Evolutionary conservation across 2,329 filamentous ascomycete species (phyloP).

Genomic region (Ceratocystis alfenasii): DNA sequence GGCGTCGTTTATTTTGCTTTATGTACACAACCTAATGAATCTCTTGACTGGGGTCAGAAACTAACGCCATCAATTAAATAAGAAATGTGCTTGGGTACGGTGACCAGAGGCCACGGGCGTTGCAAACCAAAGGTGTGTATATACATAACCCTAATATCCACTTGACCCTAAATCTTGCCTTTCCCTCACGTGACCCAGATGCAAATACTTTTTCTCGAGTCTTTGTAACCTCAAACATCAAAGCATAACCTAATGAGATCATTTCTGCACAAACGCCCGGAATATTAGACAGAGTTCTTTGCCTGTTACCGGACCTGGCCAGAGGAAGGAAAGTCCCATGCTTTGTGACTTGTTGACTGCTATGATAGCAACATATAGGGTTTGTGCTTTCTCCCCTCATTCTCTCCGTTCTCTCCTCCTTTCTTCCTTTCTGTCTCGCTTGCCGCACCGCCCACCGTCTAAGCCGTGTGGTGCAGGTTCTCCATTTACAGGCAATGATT

Average conservation of each 20-base stretch:
- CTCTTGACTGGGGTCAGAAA: no score
- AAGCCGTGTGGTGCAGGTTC: neutral
- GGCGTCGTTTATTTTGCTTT: conserved; percentile 10
- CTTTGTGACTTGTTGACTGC: neutral
- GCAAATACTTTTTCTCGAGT: neutral
- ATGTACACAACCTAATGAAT: no score
- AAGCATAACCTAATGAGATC: neutral
- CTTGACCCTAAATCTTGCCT: accelerated
- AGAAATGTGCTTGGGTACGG: no score
- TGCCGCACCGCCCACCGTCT: neutral
- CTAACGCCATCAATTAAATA: no score
- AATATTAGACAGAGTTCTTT: neutral
- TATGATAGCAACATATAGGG: neutral
- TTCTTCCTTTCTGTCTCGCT: neutral
- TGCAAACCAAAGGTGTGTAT: no score
- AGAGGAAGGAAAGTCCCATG: neutral
- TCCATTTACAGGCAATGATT: neutral
- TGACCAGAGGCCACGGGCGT: no score
- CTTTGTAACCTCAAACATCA: neutral
- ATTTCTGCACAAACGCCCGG: neutral
- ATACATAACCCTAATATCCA: accelerated
- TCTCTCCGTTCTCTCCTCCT: neutral
- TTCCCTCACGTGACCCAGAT: neutral
- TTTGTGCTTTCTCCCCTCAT: neutral
- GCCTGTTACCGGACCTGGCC: neutral